Evolutionary conservation across 805 yeast species (phyloP), one percentile per base, ranked within the genome.

Genomic region (Komagataella ulmi): DNA sequence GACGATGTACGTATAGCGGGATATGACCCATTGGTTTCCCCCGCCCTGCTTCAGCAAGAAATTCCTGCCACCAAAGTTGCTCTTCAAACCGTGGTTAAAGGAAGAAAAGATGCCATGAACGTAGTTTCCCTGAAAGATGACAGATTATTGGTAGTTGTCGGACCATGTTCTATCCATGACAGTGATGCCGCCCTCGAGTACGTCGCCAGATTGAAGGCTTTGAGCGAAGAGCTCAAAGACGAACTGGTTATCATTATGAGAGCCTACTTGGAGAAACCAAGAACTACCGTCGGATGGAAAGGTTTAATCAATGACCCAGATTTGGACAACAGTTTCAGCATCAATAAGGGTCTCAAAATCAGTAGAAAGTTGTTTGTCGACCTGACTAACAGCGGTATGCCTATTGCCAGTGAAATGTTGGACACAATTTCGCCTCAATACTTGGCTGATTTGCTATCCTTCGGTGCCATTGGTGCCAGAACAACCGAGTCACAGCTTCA

Each of bases 281-380:
- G 99, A 71, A 91, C 99, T 50, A 91, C 98, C 24, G 98, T 93
- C 48, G 99, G 99, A 54, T 91, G 99, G 99, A 91, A 91, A 72
- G 99, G 99, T 59, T 76, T 91, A 58, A 93, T 91, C 62, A 91
- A 91, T 66, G 99, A 91, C 68, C 99, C 99, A 36, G 96, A 93
- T 62, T 84, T 91, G 60, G 95, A 91, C 67, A 88, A 88, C 54
- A 76, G 95, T 50, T 91, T 87, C 81, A 81, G 89, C 61, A 91
- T 91, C 67, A 91, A 91, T 75, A 90, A 91, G 71, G 99, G 99
- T 61, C 77, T 91, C 59, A 76, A 91, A 64, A 83, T 89, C 54
- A 77, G 97, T 5, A 80, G 99, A 68, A 84, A 86, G 58, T 78
- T 91, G 74, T 91, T 88, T 69, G 82, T 81, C 45, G 81, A 86